Percentiles rank a stretch among this genome's conserved stretches.
Conservation (phyloP, 805 yeast species). For the Danielozyma ontarioensis region DNA sequence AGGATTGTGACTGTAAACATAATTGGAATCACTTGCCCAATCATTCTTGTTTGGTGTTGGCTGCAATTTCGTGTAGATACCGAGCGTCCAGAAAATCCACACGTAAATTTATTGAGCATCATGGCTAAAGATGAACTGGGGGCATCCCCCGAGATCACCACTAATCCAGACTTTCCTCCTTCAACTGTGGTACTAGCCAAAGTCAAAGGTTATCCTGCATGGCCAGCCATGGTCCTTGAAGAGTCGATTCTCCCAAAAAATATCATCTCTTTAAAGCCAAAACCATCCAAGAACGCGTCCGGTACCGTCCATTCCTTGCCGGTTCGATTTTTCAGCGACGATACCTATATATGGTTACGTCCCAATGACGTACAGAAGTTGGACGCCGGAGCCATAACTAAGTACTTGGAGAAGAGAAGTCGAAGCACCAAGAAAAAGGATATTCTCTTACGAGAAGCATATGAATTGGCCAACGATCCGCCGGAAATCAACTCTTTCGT, state of each 20-base stretch:
- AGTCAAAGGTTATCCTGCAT: conserved; percentile 80
- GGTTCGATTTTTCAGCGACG: conserved; percentile 69
- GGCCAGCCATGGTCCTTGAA: conserved; percentile 85
- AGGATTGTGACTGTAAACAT: too few relatives aligned
- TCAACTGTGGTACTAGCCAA: conserved; percentile 53
- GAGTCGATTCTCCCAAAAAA: conserved; percentile 54
- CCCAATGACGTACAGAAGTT: conserved; percentile 46
- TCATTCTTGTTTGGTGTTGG: too few relatives aligned
- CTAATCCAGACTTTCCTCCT: conserved; percentile 3
- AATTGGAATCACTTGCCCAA: too few relatives aligned
- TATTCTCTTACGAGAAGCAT: conserved; percentile 45
- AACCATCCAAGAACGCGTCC: conserved; percentile 21
- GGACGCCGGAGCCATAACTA: conserved; percentile 35
- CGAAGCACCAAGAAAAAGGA: conserved; percentile 27
- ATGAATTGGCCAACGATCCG: conserved; percentile 45
- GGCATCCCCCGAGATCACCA: conserved; percentile 14
- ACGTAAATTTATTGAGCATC: too few relatives aligned
- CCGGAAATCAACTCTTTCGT: conserved; percentile 39
- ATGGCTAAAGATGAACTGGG: conserved; percentile 15
- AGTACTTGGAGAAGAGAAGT: conserved; percentile 20
- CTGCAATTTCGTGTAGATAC: too few relatives aligned
- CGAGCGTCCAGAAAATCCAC: too few relatives aligned
- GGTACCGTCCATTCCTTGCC: conserved; percentile 26
- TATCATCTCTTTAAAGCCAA: conserved; percentile 48
- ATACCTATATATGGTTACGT: conserved; percentile 65